Conservation (phyloP, 2,329 filamentous ascomycete species). For the Tolypocladium cylindrosporum region DNA sequence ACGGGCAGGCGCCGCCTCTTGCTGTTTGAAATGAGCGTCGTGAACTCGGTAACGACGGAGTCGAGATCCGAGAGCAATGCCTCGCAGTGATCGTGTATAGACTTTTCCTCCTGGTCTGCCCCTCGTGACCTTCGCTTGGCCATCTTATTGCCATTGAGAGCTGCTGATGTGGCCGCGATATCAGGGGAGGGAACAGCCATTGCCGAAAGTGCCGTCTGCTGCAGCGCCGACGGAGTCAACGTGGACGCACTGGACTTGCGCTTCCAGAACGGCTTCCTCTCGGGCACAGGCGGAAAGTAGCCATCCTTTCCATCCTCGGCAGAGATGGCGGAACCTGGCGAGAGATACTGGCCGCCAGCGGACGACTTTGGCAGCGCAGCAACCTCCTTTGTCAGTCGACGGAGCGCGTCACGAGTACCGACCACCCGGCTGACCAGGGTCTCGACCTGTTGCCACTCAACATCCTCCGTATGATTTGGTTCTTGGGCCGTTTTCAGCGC, state of each 20-base stretch:
- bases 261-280: conserved; percentile 82
- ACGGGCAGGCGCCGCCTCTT: conserved; percentile 61
- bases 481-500: conserved; percentile 16
- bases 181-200: conserved; percentile 32
- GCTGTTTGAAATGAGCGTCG: conserved; percentile 63
- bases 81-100: conserved; percentile 72
- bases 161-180: conserved; percentile 18
- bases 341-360: conserved; percentile 23
- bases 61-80: conserved; percentile 80
- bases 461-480: conserved; percentile 50
- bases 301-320: conserved; percentile 28
- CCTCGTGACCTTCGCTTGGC: conserved; percentile 26
- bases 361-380: conserved; percentile 36
- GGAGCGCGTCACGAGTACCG: conserved; percentile 79
- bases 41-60: conserved; percentile 72
- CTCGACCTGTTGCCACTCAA: conserved; percentile 83
- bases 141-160: conserved; percentile 20
- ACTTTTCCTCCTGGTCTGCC: conserved; percentile 44
- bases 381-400: conserved; percentile 77
- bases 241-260: conserved; percentile 59
- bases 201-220: conserved; percentile 26
- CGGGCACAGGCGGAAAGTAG: conserved; percentile 39
- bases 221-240: conserved; percentile 28
- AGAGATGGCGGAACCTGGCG: conserved; percentile 27
- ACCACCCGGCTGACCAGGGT: conserved; percentile 76